phyloP scores from a whole-genome alignment of 2,329 filamentous ascomycete species.

The Colletotrichum euphorbiae region DNA sequence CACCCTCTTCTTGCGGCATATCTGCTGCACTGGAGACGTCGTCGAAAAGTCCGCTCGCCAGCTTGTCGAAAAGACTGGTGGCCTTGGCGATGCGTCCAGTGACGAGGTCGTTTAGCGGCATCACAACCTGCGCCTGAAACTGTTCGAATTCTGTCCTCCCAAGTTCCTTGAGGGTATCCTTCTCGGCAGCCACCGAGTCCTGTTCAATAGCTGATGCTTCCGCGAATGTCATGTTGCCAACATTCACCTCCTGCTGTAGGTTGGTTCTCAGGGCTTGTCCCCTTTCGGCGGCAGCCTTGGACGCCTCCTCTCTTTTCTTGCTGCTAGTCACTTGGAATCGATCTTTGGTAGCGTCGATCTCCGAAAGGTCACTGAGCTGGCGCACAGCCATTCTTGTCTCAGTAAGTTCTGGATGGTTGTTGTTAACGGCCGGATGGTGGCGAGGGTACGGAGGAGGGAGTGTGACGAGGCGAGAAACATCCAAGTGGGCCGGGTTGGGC shows the following conservation, averaged over 20 bases:
- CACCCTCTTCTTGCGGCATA: conserved; percentile 91
- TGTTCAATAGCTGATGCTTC: conserved; percentile 86
- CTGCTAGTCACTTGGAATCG: conserved; percentile 67
- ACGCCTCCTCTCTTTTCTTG: conserved; percentile 68
- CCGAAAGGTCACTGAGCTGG: conserved; percentile 77
- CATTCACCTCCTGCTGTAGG: conserved; percentile 81
- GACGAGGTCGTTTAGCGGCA: conserved; percentile 83
- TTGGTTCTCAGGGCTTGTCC: conserved; percentile 76
- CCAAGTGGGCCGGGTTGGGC: conserved; percentile 69
- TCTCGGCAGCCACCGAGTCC: conserved; percentile 77
- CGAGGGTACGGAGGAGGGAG: conserved; percentile 93
- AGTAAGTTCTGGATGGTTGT: conserved; percentile 90
- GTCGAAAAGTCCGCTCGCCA: conserved; percentile 78
- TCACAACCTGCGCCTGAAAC: conserved; percentile 86
- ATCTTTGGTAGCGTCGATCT: conserved; percentile 77
- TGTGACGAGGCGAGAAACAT: conserved; percentile 92
- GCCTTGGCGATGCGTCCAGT: conserved; percentile 80
- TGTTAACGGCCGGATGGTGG: conserved; percentile 95
- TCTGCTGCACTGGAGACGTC: conserved; percentile 76
- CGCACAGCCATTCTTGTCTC: conserved; percentile 81
- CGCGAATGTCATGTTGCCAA: conserved; percentile 83
- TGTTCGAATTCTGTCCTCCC: conserved; percentile 85
- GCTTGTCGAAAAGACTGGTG: conserved; percentile 80
- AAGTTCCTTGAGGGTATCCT: conserved; percentile 75
- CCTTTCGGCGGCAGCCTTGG: conserved; percentile 61